Conservation (phyloP, 1,284 basidiomycete genomes). For the Puccinia coronata region DNA sequence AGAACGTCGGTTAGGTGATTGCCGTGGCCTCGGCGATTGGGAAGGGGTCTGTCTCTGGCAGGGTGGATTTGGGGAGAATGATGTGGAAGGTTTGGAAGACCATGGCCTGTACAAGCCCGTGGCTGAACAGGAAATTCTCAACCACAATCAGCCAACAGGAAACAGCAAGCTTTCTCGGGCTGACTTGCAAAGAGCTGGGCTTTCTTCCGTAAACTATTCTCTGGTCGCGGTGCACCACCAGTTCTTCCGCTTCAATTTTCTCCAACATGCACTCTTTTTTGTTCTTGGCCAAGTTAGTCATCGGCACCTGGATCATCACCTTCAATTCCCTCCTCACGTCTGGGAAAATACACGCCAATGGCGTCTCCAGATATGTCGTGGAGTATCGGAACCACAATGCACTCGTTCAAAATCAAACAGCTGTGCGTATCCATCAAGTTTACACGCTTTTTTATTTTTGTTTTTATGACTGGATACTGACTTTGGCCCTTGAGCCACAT, state of each 20-base stretch:
- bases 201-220: too few relatives aligned
- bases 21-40: neutral
- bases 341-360: neutral
- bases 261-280: conserved; percentile 11
- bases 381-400: conserved; percentile 6
- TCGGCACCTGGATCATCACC: neutral
- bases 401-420: conserved; percentile 13
- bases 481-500: neutral
- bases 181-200: neutral
- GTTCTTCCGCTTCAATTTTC: neutral
- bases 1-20: too few relatives aligned
- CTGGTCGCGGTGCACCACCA: neutral
- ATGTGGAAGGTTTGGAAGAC: neutral
- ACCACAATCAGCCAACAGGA: conserved; percentile 10
- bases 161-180: neutral
- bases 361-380: conserved; percentile 21
- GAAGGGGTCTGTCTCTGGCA: neutral
- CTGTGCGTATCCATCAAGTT: neutral
- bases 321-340: neutral
- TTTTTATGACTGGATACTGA: neutral
- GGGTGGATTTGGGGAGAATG: neutral
- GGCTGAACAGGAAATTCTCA: conserved; percentile 1
- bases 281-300: neutral
- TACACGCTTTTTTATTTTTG: neutral
- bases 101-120: neutral